phyloP scores from a whole-genome alignment of 1,139 yeast species.

The Nakaseomyces uthaithaninus region DNA sequence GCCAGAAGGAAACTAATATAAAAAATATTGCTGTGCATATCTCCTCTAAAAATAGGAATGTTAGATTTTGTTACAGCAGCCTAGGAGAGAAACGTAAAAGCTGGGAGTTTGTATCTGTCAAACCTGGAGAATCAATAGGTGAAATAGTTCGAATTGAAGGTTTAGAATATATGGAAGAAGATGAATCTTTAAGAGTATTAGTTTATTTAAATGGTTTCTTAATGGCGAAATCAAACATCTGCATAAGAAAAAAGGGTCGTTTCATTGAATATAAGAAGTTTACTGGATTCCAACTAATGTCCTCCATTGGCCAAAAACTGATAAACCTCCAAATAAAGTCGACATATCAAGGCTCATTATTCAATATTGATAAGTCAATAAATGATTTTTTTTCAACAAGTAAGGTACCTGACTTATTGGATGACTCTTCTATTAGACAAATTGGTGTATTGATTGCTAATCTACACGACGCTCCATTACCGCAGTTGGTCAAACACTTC shows the following conservation, averaged over 20 bases:
- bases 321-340: conserved; percentile 49
- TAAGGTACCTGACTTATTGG: conserved; percentile 24
- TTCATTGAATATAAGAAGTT: conserved; percentile 33
- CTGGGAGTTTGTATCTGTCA: conserved; percentile 77
- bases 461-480: conserved; percentile 14
- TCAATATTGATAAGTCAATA: conserved; percentile 52
- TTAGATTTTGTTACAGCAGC: conserved; percentile 59
- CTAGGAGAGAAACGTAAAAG: conserved; percentile 46
- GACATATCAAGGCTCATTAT: conserved; percentile 63
- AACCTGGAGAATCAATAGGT: conserved; percentile 66
- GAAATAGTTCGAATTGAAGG: conserved; percentile 58
- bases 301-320: conserved; percentile 25
- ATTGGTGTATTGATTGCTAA: conserved; percentile 12
- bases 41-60: conserved; percentile 36
- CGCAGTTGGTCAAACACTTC: conserved; percentile 19
- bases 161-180: conserved; percentile 37
- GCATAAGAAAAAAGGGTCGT: conserved; percentile 31
- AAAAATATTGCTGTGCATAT: conserved; percentile 43
- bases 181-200: conserved; percentile 51
- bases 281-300: conserved; percentile 28
- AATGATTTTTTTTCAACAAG: conserved; percentile 45
- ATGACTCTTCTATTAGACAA: conserved; percentile 12
- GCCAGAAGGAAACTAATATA: conserved; percentile 17
- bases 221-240: conserved; percentile 45
- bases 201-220: conserved; percentile 57